These are phyloP conservation scores for Phlebiopsis flavidoalba DNA, from an alignment of 768 basidiomycete species.

Conservation along the genomic window DNA sequence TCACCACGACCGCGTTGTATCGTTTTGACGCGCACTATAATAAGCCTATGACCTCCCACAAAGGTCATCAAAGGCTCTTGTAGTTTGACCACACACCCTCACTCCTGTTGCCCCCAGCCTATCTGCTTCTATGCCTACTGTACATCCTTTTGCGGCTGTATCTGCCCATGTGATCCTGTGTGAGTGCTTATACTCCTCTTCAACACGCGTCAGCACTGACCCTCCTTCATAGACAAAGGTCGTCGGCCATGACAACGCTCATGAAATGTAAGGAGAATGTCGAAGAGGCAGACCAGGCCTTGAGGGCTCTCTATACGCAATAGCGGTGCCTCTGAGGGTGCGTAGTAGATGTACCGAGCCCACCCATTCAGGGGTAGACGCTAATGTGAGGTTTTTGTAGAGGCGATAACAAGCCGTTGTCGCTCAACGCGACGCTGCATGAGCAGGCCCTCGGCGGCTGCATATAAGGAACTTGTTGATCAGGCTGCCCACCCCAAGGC, in stretches of 20 bases:
- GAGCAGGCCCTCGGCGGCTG: background rate
- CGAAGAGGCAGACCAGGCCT: background rate
- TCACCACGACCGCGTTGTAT: background rate
- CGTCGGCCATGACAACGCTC: background rate
- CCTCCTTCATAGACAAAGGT: background rate
- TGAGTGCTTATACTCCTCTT: background rate
- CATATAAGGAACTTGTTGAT: background rate
- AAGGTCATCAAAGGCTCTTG: background rate
- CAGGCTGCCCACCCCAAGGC: background rate
- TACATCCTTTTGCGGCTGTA: constrained; percentile 1
- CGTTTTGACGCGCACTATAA: background rate
- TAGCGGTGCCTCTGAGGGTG: constrained; percentile 3
- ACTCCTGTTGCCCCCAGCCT: background rate
- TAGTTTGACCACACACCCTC: background rate
- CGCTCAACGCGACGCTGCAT: background rate
- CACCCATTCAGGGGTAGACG: background rate
- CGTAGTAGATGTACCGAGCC: background rate
- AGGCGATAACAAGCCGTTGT: background rate
- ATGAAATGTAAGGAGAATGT: background rate
- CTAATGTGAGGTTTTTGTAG: background rate
- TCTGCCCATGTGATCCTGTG: constrained; percentile 1
- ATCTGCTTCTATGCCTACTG: background rate
- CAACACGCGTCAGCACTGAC: background rate
- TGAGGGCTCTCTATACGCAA: background rate
- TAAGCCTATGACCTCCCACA: background rate